Evolutionary conservation across 768 basidiomycete genomes (phyloP), one percentile per base, ranked within the genome.

Genomic region (Xerocomellus amylosporus): DNA sequence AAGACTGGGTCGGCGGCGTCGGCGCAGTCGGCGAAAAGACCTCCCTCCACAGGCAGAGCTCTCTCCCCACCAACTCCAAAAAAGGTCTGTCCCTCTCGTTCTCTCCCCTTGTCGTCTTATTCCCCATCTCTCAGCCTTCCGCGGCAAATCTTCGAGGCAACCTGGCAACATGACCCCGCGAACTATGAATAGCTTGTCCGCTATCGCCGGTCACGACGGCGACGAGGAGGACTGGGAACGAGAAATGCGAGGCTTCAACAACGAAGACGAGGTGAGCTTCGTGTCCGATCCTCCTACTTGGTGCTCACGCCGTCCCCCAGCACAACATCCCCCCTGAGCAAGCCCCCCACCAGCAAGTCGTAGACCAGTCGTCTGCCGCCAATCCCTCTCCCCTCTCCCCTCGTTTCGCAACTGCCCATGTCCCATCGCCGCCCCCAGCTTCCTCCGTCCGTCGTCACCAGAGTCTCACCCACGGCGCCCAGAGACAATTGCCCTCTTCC

Each of bases 191-290:
- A 92, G 88, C 69, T 82, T 93, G 49, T 82, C 87, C 34, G 88
- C 88, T 51, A 93, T 93, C 71, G 84, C 88, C 48, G 90, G 89
- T 39, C 87, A 90, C 64, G 90, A 93, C 62, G 89, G 86, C 61
- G 90, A 91, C 56, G 90, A 93, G 67, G 90, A 92, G 59, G 87
- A 90, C 52, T 93, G 91, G 91, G 88, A 90, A 68, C 74, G 78
- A 40, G 83, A 84, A 38, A 78, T 86, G 70, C 71, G 77, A 19
- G 80, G 77, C 71, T 72, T 81, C 67, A 73, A 75, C 13, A 75
- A 82, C 54, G 86, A 85, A 49, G 88, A 88, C 31, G 87, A 89
- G 72, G 90, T 88, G 57, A 59, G 73, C 51, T 53, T 28, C 24
- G 4, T 24, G 24, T 24, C 2, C 24, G 24, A 24, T 24, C 24